Evolutionary conservation across 306 rosid species (phyloP), one percentile per base, ranked within the genome.

Genomic region (Medicago ruthenica): DNA sequence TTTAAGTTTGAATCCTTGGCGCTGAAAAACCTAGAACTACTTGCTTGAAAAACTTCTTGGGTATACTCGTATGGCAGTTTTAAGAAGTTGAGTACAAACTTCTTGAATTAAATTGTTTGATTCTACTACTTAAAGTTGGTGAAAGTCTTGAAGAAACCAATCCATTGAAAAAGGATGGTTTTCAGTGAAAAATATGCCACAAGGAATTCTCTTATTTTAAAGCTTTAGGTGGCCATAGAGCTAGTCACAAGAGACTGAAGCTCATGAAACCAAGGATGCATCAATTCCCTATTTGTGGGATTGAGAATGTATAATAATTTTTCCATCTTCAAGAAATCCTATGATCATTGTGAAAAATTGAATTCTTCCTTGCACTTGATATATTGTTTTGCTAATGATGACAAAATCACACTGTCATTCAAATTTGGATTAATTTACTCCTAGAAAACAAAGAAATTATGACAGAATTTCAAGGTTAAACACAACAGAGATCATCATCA

Each of bases 101-200:
- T n/a, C n/a, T n/a, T 41, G 47, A 41, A 13, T 41, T 41, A 41
- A 81, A 83, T 61, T 87, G 88, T 68, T 80, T 87, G 82, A 92
- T 87, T 87, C 62, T 87, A 20, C 22, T 87, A 4, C 73, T 88
- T 9, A 85, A 68, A 74, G 79, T 85, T 27, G 87, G 88, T 40
- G 81, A 71, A 57, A 76, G 54, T n/a, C n/a, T n/a, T 10, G 45
- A 76, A 27, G 58, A 67, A 34, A 63, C 34, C 41, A 14, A 53
- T 11, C 11, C 71, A 34, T n/a, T 61, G 20, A 64, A 17, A 18
- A 16, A 18, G 0, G 44, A n/a, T 17, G 77, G 88, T 7, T 94
- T 88, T 13, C 67, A 24, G 48, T 94, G 98, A 90, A 94, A 91
- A 73, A 88, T 94, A 0, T 90, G 96, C 57, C 65, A 81, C 58